Evolutionary conservation across 2,329 filamentous ascomycete species (phyloP), one percentile per base, ranked within the genome.

Genomic region (Pyrenochaeta sp.): DNA sequence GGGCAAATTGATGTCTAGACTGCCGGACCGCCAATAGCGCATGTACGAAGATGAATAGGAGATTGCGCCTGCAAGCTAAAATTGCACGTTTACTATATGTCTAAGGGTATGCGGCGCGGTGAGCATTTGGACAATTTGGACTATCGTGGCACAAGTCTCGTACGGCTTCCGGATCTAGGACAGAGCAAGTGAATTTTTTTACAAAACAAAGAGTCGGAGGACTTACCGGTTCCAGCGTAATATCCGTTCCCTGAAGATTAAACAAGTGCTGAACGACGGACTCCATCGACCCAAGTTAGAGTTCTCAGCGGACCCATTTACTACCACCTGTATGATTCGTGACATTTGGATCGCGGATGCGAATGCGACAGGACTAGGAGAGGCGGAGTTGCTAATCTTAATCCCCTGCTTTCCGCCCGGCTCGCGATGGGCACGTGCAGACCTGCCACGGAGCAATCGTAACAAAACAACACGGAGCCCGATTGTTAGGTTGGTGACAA

Each of bases 241-340:
- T 58, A 65, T 52, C 59, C 58, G 54, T 32, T 51, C 50, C 54
- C 46, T 65, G 55, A 49, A 36, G 37, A 52, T 30, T 32, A 39
- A 25, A 25, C 3, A 25, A 43, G 19, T 43, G 40, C 3, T 43
- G 22, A 43, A 43, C 24, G 40, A 43, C 19, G 9, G 9, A 27
- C 6, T 27, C 22, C 24, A 28, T 44, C 10, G 13, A 47, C 27
- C 27, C 5, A 47, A 24, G 13, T n/a, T 34, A 30, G n/a, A 34
- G 45, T 47, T 47, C 34, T 30, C 27, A 36, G 25, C 30, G 39
- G 40, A 28, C 50, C 50, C 51, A 30, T 47, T 5, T 15, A 32
- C 28, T 44, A 34, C 28, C 28, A 8, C 13, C 15, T 5, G 5
- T 48, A 24, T 48, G 30, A 48, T 34, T 49, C 32, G 9, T 39